A percentile compares a stretch with the other conserved stretches of the same genome.
These are phyloP conservation scores for Cyclostephanos tholiformis DNA, from an alignment of 108 stramenopile genomes.

Conservation along the genomic window DNA sequence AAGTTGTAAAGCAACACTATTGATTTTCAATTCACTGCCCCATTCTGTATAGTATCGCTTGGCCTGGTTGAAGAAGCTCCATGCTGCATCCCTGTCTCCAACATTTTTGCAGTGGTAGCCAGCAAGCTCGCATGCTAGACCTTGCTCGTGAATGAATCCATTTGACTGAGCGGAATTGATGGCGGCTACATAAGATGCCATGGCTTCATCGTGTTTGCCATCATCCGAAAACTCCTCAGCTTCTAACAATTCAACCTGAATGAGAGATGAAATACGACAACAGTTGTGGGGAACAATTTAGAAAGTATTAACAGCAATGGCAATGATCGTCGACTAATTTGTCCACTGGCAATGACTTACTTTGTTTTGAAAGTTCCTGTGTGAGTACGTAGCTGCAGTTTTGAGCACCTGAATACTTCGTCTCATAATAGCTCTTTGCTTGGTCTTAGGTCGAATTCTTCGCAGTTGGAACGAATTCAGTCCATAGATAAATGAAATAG, in stretches of 20 bases:
- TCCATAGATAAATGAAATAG: background rate
- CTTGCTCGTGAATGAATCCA: too few species aligned
- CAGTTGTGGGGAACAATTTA: too few species aligned
- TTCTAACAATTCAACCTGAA: slow-evolving; percentile 9
- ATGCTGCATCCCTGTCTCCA: too few species aligned
- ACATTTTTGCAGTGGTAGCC: too few species aligned
- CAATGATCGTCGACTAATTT: too few species aligned
- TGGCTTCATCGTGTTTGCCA: slow-evolving; percentile 16
- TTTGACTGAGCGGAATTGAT: too few species aligned
- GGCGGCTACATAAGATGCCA: background rate
- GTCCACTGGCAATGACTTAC: background rate
- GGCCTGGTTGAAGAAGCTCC: too few species aligned
- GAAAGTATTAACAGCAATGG: too few species aligned
- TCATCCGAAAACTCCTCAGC: slow-evolving; percentile 10
- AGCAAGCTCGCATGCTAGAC: too few species aligned
- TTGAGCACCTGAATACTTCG: background rate
- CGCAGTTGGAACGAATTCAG: slow-evolving; percentile 1
- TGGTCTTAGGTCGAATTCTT: background rate
- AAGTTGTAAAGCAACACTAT: too few species aligned
- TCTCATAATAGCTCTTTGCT: background rate
- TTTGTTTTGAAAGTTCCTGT: slow-evolving; percentile 10
- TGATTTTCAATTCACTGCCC: too few species aligned
- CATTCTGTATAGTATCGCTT: too few species aligned
- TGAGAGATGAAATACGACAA: background rate
- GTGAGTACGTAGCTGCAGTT: background rate